Evolutionary conservation across 2,329 filamentous ascomycete genomes (phyloP).

Genomic region (Colletotrichum lindemuthianum): DNA sequence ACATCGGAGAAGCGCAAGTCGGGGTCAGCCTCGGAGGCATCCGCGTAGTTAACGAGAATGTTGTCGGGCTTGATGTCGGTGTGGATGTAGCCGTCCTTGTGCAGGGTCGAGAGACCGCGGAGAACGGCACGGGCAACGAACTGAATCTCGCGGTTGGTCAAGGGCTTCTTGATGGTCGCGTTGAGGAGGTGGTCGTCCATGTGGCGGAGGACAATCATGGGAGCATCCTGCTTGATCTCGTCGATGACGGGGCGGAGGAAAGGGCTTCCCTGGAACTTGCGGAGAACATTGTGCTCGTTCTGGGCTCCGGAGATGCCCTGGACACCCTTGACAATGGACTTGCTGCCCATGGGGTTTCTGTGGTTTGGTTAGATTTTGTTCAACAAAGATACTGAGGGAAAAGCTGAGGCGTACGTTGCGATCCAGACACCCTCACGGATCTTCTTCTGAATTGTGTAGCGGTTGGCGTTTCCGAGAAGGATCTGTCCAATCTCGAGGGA

Average conservation of each 20-base stretch:
- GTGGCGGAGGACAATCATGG: slow-evolving; percentile 33
- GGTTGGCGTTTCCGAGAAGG: slow-evolving; percentile 30
- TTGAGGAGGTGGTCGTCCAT: slow-evolving; percentile 34
- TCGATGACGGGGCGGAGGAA: slow-evolving; percentile 35
- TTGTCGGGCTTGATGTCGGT: slow-evolving; percentile 35
- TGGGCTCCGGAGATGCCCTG: slow-evolving; percentile 32
- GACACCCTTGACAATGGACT: slow-evolving; percentile 34
- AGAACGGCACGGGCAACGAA: slow-evolving; percentile 34
- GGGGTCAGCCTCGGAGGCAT: slow-evolving; percentile 25
- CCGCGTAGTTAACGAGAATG: slow-evolving; percentile 33
- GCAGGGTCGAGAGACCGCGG: slow-evolving; percentile 28
- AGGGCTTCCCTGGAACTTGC: slow-evolving; percentile 33
- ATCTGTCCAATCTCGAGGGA: slow-evolving; percentile 35
- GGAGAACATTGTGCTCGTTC: slow-evolving; percentile 34
- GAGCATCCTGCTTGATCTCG: slow-evolving; percentile 34
- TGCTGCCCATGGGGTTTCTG: slow-evolving; percentile 31
- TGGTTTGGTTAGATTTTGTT: not conserved
- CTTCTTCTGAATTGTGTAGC: slow-evolving; percentile 36
- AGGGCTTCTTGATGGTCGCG: slow-evolving; percentile 32
- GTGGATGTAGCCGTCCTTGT: slow-evolving; percentile 33
- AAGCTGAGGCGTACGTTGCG: slow-evolving; percentile 18
- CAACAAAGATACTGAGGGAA: not conserved
- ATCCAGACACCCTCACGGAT: slow-evolving; percentile 35
- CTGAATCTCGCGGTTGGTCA: slow-evolving; percentile 33
- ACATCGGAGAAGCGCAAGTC: slow-evolving; percentile 33